Conservation (phyloP, 2,329 filamentous ascomycete genomes). For the Botrytis aclada region DNA sequence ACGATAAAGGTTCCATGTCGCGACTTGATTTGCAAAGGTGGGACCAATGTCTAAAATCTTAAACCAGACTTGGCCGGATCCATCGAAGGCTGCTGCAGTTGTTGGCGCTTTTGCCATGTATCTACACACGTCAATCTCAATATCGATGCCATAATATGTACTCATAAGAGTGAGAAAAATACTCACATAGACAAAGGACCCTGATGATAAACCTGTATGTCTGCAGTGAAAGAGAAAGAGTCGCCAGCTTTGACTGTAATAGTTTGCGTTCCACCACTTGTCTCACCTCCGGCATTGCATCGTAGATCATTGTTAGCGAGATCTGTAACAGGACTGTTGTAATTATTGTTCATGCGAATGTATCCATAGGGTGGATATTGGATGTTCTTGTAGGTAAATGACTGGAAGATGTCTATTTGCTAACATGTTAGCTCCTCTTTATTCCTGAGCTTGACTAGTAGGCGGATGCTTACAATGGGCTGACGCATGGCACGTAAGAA, state of each 20-base stretch:
- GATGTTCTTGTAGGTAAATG: conserved; percentile 28
- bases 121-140: background rate
- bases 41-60: conserved; percentile 39
- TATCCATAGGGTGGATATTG: conserved; percentile 45
- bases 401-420: conserved; percentile 32
- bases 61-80: conserved; percentile 40
- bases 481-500: background rate
- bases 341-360: conserved; percentile 45
- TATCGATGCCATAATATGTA: background rate
- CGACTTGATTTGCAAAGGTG: conserved; percentile 29
- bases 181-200: conserved; percentile 37
- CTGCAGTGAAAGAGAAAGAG: conserved; percentile 47
- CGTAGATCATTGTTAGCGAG: conserved; percentile 36
- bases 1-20: conserved; percentile 34
- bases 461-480: conserved; percentile 14
- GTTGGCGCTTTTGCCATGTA: conserved; percentile 40
- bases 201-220: conserved; percentile 39
- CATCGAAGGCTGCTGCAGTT: conserved; percentile 38
- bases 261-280: conserved; percentile 25
- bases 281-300: conserved; percentile 43
- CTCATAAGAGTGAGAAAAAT: background rate
- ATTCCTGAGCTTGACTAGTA: background rate
- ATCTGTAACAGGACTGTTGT: conserved; percentile 48
- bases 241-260: conserved; percentile 40
- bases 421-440: background rate